phyloP scores from a whole-genome alignment of 78 protist genomes.

The Guillardia theta region DNA sequence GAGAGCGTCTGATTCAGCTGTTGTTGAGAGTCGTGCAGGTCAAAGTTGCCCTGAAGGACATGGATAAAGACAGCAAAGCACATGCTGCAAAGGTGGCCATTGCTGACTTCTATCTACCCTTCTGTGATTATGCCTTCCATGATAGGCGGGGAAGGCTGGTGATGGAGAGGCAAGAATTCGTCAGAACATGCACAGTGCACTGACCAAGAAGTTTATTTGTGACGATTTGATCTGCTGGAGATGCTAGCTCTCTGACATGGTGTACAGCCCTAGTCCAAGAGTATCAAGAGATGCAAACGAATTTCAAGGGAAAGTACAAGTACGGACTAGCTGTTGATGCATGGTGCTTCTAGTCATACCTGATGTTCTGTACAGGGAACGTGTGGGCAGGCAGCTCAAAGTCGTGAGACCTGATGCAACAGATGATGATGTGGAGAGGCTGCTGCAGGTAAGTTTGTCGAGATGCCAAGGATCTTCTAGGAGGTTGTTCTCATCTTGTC shows the following conservation, averaged over 20 bases:
- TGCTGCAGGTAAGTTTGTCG: too few species aligned
- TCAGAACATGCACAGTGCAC: neutral
- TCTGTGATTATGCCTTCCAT: neutral
- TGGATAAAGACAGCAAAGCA: neutral
- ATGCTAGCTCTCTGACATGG: neutral
- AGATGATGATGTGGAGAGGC: neutral
- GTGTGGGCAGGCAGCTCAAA: neutral
- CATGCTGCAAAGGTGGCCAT: neutral
- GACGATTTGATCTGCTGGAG: neutral
- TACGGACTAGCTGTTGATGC: neutral
- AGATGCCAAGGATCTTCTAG: too few species aligned
- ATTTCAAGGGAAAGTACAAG: neutral
- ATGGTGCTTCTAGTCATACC: neutral
- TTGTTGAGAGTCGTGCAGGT: neutral
- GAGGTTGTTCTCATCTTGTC: too few species aligned
- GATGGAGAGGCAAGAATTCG: neutral
- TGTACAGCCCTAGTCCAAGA: neutral
- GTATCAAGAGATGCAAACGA: neutral
- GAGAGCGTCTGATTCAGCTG: neutral
- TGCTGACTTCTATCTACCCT: neutral
- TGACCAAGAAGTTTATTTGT: neutral
- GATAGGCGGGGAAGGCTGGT: neutral
- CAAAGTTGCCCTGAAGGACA: neutral
- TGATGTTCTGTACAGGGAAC: neutral
- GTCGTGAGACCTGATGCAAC: neutral